These are phyloP conservation scores for Rhizophora apiculata DNA, from an alignment of 345 rosid genomes.

Conservation along the genomic window DNA sequence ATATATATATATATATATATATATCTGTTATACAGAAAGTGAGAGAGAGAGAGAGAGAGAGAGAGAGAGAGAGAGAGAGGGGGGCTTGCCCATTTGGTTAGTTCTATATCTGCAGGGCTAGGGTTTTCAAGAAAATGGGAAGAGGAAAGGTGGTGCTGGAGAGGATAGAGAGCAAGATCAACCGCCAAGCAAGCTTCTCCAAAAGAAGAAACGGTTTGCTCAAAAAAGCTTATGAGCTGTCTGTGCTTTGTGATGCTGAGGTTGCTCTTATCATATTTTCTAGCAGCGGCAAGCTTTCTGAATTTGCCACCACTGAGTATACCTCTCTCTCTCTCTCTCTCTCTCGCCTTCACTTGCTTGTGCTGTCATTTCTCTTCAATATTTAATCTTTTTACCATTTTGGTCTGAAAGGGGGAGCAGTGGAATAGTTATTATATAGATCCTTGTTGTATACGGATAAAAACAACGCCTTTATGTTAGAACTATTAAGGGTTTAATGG, in stretches of 20 bases:
- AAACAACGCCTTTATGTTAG: too few relatives aligned
- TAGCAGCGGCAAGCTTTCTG: conserved; percentile 33
- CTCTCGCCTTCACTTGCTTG: background rate
- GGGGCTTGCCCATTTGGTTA: background rate
- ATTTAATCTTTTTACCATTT: background rate
- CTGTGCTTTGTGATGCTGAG: conserved; percentile 42
- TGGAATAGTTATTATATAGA: too few relatives aligned
- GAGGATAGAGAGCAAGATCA: conserved; percentile 45
- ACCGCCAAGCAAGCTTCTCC: conserved; percentile 42
- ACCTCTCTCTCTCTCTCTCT: background rate
- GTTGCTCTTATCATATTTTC: conserved; percentile 44
- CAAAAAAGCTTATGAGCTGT: conserved; percentile 42
- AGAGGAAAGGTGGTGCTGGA: conserved; percentile 44
- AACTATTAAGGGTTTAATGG: too few relatives aligned
- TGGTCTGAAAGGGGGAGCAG: background rate
- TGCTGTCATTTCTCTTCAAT: background rate
- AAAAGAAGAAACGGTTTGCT: conserved; percentile 44
- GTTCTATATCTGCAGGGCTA: background rate
- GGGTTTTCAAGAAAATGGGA: conserved; percentile 27
- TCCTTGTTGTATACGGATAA: too few relatives aligned
- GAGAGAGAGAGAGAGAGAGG: too few relatives aligned
- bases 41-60: too few relatives aligned
- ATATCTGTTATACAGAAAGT: background rate
- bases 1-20: background rate
- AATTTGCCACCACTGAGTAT: conserved; percentile 34